Percentiles rank a stretch among this genome's conserved stretches.
Conservation (phyloP, 2,329 filamentous ascomycete genomes). For the Raffaelea albimanens region DNA sequence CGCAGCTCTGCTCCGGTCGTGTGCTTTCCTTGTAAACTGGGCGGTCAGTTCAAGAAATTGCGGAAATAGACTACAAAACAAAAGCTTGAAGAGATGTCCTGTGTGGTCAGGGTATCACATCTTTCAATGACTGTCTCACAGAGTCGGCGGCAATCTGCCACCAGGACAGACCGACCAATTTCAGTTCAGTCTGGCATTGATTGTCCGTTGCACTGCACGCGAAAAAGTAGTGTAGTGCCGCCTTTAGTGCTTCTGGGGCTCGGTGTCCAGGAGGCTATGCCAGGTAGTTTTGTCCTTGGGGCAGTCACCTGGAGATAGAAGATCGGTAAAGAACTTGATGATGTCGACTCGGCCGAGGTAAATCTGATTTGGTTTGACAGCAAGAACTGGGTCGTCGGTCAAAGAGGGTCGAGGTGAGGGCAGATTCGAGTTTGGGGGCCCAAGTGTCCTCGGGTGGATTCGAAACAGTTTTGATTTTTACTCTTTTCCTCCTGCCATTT, state of each 20-base stretch:
- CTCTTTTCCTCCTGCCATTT: too few species aligned
- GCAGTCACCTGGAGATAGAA: conserved; percentile 13
- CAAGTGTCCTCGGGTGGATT: too few species aligned
- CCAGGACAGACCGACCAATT: not conserved
- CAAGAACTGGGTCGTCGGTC: not conserved
- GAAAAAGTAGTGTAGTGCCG: not conserved
- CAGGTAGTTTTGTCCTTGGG: conserved; percentile 15
- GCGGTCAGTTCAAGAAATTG: not conserved
- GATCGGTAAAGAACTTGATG: conserved; percentile 17
- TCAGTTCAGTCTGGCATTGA: conserved; percentile 4
- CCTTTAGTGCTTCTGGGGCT: conserved; percentile 1
- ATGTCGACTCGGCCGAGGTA: conserved; percentile 17
- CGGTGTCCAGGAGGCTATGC: conserved; percentile 14
- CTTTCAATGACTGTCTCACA: conserved; percentile 16
- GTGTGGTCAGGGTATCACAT: conserved; percentile 15
- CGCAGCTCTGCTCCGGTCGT: conserved; percentile 16
- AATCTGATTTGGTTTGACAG: conserved; percentile 10
- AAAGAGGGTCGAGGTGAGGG: not conserved
- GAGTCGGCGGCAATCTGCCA: conserved; percentile 2
- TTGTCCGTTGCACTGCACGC: conserved; percentile 3
- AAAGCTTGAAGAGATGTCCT: conserved; percentile 21
- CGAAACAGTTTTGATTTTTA: too few species aligned
- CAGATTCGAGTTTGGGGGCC: conserved; percentile 4
- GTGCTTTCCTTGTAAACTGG: conserved; percentile 1
- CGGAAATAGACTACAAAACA: conserved; percentile 20